These are phyloP conservation scores for Talaromyces adpressus DNA, from an alignment of 495 filamentous ascomycete genomes.

Conservation along the genomic window DNA sequence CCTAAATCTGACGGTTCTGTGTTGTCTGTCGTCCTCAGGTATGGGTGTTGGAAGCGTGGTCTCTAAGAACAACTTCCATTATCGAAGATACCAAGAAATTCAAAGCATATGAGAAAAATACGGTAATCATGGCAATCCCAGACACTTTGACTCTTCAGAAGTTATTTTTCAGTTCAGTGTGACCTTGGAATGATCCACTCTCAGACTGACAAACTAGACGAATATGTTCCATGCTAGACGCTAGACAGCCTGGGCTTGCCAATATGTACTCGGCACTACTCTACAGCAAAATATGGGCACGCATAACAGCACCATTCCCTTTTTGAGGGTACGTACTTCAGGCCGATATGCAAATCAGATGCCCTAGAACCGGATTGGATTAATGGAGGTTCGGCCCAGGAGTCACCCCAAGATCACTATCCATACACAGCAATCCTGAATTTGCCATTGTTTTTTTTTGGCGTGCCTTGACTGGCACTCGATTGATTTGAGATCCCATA, in stretches of 20 bases:
- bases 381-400: background rate
- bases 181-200: background rate
- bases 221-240: background rate
- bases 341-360: background rate
- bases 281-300: no score
- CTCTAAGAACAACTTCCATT: background rate
- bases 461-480: background rate
- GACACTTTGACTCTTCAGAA: no score
- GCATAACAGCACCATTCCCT: background rate
- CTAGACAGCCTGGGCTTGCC: background rate
- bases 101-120: no score
- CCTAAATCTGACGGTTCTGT: background rate
- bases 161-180: background rate
- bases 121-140: no score
- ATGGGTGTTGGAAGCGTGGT: background rate
- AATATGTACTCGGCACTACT: background rate
- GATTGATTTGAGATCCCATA: background rate
- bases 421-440: background rate
- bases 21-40: background rate
- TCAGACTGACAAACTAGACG: background rate
- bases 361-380: background rate
- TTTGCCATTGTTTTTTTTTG: background rate
- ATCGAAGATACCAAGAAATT: no score
- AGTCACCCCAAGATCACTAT: background rate
- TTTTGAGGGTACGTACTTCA: background rate